These are phyloP conservation scores for Geosmithia flava DNA, from an alignment of 2,329 filamentous ascomycete genomes.

Conservation along the genomic window DNA sequence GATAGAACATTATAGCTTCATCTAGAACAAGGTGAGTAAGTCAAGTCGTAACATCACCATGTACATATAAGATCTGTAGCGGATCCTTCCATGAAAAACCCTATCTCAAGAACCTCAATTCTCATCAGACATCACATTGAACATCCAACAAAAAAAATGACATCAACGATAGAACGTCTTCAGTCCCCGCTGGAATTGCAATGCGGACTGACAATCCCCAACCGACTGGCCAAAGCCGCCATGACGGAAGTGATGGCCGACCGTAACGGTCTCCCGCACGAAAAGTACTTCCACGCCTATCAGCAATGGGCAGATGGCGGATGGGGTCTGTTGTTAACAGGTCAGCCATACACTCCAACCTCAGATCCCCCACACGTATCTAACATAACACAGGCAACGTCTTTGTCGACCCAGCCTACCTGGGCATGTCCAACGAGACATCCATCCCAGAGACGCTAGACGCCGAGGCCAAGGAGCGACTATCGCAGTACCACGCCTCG, in stretches of 20 bases:
- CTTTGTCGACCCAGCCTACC: conserved; percentile 23
- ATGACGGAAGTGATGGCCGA: conserved; percentile 32
- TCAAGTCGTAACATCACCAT: too few species aligned
- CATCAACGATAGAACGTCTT: too few species aligned
- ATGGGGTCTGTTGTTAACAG: conserved; percentile 41
- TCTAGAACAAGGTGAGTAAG: too few species aligned
- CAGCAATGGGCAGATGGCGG: conserved; percentile 37
- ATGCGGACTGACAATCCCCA: conserved; percentile 42
- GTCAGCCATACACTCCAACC: too few species aligned
- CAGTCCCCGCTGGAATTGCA: conserved; percentile 38
- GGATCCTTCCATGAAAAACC: too few species aligned
- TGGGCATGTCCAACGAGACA: conserved; percentile 20
- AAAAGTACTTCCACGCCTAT: conserved; percentile 32
- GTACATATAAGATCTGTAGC: too few species aligned
- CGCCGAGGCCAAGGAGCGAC: conserved; percentile 3
- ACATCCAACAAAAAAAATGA: too few species aligned
- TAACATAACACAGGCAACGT: conserved; percentile 33
- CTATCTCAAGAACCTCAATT: too few species aligned
- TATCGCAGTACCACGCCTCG: conserved; percentile 14
- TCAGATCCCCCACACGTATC: too few species aligned
- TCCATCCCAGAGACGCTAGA: conserved; percentile 12
- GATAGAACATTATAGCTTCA: too few species aligned
- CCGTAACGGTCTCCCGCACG: conserved; percentile 27
- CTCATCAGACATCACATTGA: too few species aligned
- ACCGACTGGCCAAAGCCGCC: conserved; percentile 39